Evolutionary conservation across 1,139 yeast genomes (phyloP), one percentile per base, ranked within the genome.

Genomic region (Keqinozyma sinolaborantium): DNA sequence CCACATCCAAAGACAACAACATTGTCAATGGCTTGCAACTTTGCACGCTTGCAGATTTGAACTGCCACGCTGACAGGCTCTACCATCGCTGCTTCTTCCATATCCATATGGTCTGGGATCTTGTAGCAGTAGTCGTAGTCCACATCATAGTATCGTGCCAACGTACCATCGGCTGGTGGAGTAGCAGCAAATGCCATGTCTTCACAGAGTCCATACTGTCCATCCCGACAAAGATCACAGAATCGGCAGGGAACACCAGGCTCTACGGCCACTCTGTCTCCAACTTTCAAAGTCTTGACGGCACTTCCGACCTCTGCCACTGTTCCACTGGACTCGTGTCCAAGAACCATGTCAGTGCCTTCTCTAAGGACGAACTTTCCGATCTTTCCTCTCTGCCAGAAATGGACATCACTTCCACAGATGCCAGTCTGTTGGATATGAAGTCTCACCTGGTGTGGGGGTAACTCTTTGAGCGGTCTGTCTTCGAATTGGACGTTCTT

Each of bases 341-440:
- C 92, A 42, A 83, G 64, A 13, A 82, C 83, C 81, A 79, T 79
- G 36, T 83, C 84, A 14, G 34, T 36, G 4, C 47, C 48, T 29
- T 64, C 62, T 35, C 70, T 69, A 49, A 83, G 74, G 5, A 74
- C 72, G 42, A 79, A 82, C 13, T 77, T 73, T 12, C 95, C 95
- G 50, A 86, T 83, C 39, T 71, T 70, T 16, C 95, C 95, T 45
- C 81, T 84, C 30, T 78, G 75, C 50, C 79, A 85, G 66, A 82
- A 87, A 51, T 86, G 95, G 40, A 85, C 83, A 56, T 85, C 95
- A 4, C 88, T 79, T 4, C 95, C 95, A 57, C 96, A 87, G 40
- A 87, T 80, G 31, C 96, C 96, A 0, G 95, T 87, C 15, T 36
- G 39, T 29, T 42, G 38, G 21, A 42, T 33, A 11, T 41, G 32